Evolutionary conservation across 345 rosid genomes (phyloP).

Genomic region (Anacardium occidentale): DNA sequence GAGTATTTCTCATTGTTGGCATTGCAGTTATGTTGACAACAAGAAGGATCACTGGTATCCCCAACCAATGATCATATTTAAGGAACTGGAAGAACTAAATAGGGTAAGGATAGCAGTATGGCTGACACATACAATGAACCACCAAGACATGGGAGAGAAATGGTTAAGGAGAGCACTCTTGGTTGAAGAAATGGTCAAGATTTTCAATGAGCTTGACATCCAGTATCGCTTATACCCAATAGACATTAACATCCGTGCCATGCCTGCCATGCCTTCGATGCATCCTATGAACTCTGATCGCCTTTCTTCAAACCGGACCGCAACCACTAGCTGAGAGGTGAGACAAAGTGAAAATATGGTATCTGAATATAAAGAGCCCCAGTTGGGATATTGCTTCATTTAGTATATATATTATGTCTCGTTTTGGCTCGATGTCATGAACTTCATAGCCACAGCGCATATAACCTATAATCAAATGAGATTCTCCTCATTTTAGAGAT

Average conservation of each 20-base stretch:
- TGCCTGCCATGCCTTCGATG: constrained; percentile 41
- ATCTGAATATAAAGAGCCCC: background rate
- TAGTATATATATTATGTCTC: no score
- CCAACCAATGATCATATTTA: constrained; percentile 52
- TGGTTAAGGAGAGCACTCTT: constrained; percentile 54
- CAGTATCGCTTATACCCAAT: constrained; percentile 65
- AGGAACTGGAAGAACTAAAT: constrained; percentile 59
- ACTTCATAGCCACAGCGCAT: background rate
- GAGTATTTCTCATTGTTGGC: constrained; percentile 3
- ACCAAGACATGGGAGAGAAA: constrained; percentile 78
- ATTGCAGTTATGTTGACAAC: constrained; percentile 55
- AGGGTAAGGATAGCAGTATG: constrained; percentile 63
- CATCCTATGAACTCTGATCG: constrained; percentile 41
- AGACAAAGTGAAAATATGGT: no score
- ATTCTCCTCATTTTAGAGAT: background rate
- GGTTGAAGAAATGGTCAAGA: constrained; percentile 69
- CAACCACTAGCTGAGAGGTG: constrained; percentile 8
- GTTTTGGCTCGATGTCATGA: background rate
- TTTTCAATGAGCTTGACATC: constrained; percentile 68
- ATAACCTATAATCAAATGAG: background rate
- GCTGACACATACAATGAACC: constrained; percentile 71
- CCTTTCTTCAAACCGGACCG: constrained; percentile 36
- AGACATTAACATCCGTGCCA: constrained; percentile 51
- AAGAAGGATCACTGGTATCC: constrained; percentile 81
- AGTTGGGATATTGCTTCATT: background rate